phyloP scores from a whole-genome alignment of 768 basidiomycete genomes.

The Termitomyces sp. region DNA sequence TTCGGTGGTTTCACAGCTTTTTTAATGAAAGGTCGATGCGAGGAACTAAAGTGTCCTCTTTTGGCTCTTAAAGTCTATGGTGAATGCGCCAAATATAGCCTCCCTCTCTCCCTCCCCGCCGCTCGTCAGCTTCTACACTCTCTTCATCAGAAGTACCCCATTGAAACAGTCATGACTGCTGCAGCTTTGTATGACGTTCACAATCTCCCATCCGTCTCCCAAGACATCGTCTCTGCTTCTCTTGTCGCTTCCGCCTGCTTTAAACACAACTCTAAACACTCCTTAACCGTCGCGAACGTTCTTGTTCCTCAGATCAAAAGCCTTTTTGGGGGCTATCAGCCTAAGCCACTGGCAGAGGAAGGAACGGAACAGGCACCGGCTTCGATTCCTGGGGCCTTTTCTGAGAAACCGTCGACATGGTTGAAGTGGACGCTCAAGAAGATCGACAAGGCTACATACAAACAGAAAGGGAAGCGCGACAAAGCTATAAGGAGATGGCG shows the following conservation, averaged over 20 bases:
- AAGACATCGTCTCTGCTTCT: conserved; percentile 55
- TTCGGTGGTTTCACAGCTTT: neutral
- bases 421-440: conserved; percentile 18
- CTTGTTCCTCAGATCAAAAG: conserved; percentile 29
- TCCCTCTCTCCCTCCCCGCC: conserved; percentile 43
- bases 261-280: conserved; percentile 38
- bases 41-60: conserved; percentile 50
- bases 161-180: conserved; percentile 48
- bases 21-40: conserved; percentile 50
- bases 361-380: neutral
- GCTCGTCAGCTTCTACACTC: conserved; percentile 58
- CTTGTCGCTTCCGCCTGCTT: conserved; percentile 57
- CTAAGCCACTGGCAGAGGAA: conserved; percentile 5
- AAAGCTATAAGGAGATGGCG: neutral
- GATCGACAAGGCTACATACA: neutral
- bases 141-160: conserved; percentile 30
- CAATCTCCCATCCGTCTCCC: conserved; percentile 46
- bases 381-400: neutral
- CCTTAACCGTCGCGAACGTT: conserved; percentile 35
- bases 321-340: neutral
- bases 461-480: neutral
- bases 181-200: conserved; percentile 54
- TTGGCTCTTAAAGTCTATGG: conserved; percentile 62
- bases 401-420: conserved; percentile 24
- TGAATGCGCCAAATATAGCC: conserved; percentile 57